phyloP scores from a whole-genome alignment of 208 protist species.

The Lotmaria passim region DNA sequence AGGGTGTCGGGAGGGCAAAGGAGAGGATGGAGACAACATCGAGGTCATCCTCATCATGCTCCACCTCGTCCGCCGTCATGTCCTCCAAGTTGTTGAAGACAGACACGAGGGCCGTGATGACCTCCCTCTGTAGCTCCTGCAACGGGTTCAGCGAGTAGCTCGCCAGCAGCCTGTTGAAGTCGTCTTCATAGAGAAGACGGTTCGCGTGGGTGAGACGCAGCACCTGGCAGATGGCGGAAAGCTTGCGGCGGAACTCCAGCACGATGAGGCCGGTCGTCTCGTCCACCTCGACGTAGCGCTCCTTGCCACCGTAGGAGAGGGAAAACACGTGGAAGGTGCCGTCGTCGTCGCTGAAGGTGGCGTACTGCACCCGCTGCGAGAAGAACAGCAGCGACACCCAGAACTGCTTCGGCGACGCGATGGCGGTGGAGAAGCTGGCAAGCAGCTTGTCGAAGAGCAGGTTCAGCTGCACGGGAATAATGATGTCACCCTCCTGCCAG shows the following conservation, averaged over 20 bases:
- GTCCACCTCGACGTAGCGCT: slow-evolving; percentile 79
- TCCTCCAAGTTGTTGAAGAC: slow-evolving; percentile 74
- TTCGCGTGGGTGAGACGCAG: slow-evolving; percentile 65
- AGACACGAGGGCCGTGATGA: slow-evolving; percentile 67
- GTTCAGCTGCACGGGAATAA: slow-evolving; percentile 74
- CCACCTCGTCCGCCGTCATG: slow-evolving; percentile 72
- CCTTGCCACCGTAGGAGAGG: slow-evolving; percentile 61
- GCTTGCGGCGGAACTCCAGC: slow-evolving; percentile 69
- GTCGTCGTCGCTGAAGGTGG: slow-evolving; percentile 77
- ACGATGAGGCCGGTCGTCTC: slow-evolving; percentile 57
- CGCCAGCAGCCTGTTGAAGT: slow-evolving; percentile 50
- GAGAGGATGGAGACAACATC: slow-evolving; percentile 73
- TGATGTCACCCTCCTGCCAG: slow-evolving; percentile 66
- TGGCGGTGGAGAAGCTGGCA: slow-evolving; percentile 69
- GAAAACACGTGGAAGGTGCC: slow-evolving; percentile 77
- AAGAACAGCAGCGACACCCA: slow-evolving; percentile 79
- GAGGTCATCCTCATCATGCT: slow-evolving; percentile 84
- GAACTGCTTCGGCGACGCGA: slow-evolving; percentile 65
- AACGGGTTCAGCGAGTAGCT: slow-evolving; percentile 54
- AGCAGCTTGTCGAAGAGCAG: slow-evolving; percentile 71
- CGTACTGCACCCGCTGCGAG: slow-evolving; percentile 56
- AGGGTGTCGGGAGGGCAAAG: slow-evolving; percentile 42
- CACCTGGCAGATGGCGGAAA: slow-evolving; percentile 62
- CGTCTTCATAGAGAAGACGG: slow-evolving; percentile 59
- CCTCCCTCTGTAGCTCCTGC: slow-evolving; percentile 62